Percentiles rank a stretch among this genome's conserved stretches.
Conservation (phyloP, 2,329 filamentous ascomycete genomes). For the Phyllosticta citribraziliensis region DNA sequence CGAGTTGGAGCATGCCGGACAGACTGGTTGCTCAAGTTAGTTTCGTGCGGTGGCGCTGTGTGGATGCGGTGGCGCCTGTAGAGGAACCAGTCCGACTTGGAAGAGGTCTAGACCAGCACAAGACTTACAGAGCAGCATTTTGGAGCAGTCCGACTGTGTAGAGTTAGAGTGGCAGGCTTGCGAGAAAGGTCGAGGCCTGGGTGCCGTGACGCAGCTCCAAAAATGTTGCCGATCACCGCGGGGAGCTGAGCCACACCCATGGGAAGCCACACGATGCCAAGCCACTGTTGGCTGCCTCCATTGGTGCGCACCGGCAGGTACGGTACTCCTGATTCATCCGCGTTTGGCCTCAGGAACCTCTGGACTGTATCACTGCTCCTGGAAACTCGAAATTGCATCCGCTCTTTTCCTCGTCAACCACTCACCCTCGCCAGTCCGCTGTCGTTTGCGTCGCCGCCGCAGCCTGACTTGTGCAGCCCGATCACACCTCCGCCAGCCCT, state of each 20-base stretch:
- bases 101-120: neutral
- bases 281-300: neutral
- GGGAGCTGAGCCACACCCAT: neutral
- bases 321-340: slow-evolving; percentile 2
- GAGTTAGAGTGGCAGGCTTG: neutral
- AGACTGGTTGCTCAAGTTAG: slow-evolving; percentile 49
- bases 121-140: slow-evolving; percentile 57
- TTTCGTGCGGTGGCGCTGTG: slow-evolving; percentile 2
- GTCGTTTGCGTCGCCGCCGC: neutral
- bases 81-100: neutral
- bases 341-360: neutral
- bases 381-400: neutral
- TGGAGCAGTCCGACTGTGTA: slow-evolving; percentile 1
- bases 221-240: slow-evolving; percentile 8
- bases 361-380: neutral
- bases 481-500: neutral
- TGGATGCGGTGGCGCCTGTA: neutral
- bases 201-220: neutral
- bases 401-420: neutral
- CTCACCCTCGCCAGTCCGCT: neutral
- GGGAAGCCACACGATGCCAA: neutral
- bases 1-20: slow-evolving; percentile 74
- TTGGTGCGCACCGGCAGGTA: neutral
- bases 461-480: neutral
- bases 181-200: neutral